Base-by-base conservation (phyloP, 2,329 filamentous ascomycete genomes). In the Anthostomella pinea region DNA sequence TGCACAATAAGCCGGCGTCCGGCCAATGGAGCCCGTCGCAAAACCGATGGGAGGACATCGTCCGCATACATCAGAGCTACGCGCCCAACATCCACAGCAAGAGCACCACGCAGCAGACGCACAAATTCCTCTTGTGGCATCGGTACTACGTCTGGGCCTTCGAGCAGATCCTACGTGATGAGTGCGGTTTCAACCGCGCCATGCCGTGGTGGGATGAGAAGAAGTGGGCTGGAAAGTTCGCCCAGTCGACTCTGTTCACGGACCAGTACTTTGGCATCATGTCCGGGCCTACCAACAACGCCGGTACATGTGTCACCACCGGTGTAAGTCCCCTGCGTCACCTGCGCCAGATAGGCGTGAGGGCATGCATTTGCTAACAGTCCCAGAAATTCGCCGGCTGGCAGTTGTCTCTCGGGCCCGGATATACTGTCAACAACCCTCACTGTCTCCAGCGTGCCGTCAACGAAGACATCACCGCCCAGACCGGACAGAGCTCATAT, bases 131-230 rank as follows among this genome's bases (percentile, higher is more conserved):
- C 3, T 24, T 59, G 16, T 60, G 58, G 58, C 58, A 60, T 38
- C 57, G 58, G 2, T 60, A 60, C 51, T 60, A 50, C 45, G 41
- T 53, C 10, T 58, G 54, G 51, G 46, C 51, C 13, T 51, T 58
- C 24, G 54, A 56, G 40, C 53, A 57, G 40, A 33, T 56, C 13
- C 45, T 60, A 8, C 57, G 58, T 22, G 49, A 56, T 25, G 58
- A 60, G 47, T 60, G 58, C 28, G 56, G 54, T 24, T 60, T 58
- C 43, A 41, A 54, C 48, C 29, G 52, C n/a, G 51, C 56, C 11
- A 50, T 60, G 42, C 47, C 54, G 36, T 60, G 57, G 57, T 60
- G 58, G 58, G 57, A 60, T 30, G 58, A 60, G 57, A 59, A 57
- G 49, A 53, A 53, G 36, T 59, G 58, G 48, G 53, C 58, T 23